A percentile compares a stretch with the other conserved stretches of the same genome.
phyloP scores from a whole-genome alignment of 768 basidiomycete genomes.

The Royoungia palumana region DNA sequence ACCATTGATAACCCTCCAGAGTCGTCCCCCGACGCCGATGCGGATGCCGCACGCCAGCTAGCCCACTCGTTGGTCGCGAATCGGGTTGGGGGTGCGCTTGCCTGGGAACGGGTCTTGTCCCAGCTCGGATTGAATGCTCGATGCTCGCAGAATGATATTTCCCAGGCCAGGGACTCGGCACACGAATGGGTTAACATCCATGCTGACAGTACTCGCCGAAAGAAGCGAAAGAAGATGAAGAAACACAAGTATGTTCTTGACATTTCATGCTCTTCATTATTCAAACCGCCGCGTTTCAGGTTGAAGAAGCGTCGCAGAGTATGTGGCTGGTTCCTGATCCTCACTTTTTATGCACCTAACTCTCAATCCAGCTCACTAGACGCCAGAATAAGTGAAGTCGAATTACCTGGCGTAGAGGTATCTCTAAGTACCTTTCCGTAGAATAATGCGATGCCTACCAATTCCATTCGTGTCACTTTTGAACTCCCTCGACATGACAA shows the following conservation, averaged over 20 bases:
- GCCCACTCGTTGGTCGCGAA: conserved; percentile 69
- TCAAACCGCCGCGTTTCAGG: conserved; percentile 39
- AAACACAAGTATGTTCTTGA: conserved; percentile 79
- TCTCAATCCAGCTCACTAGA: conserved; percentile 43
- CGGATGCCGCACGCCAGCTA: conserved; percentile 77
- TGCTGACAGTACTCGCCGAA: conserved; percentile 81
- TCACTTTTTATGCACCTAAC: conserved; percentile 16
- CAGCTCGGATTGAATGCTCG: conserved; percentile 59
- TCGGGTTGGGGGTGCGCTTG: conserved; percentile 54
- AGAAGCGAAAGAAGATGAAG: conserved; percentile 92
- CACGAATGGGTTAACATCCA: conserved; percentile 62
- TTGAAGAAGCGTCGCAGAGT: conserved; percentile 90
- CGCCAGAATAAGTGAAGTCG: conserved; percentile 30
- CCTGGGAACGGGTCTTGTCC: conserved; percentile 69
- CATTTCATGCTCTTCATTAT: conserved; percentile 4
- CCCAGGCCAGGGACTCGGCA: conserved; percentile 50
- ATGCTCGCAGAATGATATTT: conserved; percentile 47
- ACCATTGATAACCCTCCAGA: conserved; percentile 44
- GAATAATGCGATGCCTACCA: conserved; percentile 7
- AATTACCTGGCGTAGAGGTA: not conserved
- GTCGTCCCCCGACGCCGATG: conserved; percentile 66
- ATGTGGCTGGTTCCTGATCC: conserved; percentile 26
- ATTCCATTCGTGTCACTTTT: not conserved
- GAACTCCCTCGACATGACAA: not conserved
- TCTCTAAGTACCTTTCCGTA: not conserved